Conservation (phyloP, 768 basidiomycete species). For the Amanita thiersii region DNA sequence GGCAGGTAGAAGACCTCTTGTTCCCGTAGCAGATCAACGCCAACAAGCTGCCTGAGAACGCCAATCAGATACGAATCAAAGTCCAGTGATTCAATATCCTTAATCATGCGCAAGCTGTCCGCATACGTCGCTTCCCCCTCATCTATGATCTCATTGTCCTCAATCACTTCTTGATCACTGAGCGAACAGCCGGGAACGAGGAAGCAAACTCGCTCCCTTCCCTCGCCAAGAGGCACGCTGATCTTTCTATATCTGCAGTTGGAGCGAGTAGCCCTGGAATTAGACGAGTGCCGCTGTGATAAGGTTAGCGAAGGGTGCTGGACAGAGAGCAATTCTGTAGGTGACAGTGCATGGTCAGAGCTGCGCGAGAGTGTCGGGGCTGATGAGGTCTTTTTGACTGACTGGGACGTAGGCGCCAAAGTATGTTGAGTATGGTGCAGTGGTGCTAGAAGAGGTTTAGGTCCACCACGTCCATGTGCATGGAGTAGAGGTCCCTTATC, state of each 20-base stretch:
- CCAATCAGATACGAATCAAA: conserved; percentile 48
- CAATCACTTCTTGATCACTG: conserved; percentile 45
- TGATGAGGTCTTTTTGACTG: neutral
- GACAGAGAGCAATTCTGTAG: conserved; percentile 5
- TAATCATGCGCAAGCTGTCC: conserved; percentile 38
- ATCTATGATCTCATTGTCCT: conserved; percentile 53
- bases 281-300: conserved; percentile 17
- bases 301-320: conserved; percentile 7
- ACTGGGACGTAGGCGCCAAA: neutral
- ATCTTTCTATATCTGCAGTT: conserved; percentile 66
- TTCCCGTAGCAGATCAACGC: conserved; percentile 56
- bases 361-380: conserved; percentile 11
- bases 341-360: conserved; percentile 4
- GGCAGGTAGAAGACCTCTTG: conserved; percentile 61
- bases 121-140: conserved; percentile 47
- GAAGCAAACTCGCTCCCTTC: conserved; percentile 47
- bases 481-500: conserved; percentile 25
- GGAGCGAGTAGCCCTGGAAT: conserved; percentile 55
- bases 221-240: conserved; percentile 48
- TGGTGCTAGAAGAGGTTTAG: conserved; percentile 9
- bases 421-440: neutral
- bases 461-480: conserved; percentile 24
- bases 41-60: conserved; percentile 51
- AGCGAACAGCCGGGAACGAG: conserved; percentile 66
- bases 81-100: conserved; percentile 40